Evolutionary conservation across 1,284 basidiomycete genomes (phyloP).

Genomic region (Malassezia pachydermatis): DNA sequence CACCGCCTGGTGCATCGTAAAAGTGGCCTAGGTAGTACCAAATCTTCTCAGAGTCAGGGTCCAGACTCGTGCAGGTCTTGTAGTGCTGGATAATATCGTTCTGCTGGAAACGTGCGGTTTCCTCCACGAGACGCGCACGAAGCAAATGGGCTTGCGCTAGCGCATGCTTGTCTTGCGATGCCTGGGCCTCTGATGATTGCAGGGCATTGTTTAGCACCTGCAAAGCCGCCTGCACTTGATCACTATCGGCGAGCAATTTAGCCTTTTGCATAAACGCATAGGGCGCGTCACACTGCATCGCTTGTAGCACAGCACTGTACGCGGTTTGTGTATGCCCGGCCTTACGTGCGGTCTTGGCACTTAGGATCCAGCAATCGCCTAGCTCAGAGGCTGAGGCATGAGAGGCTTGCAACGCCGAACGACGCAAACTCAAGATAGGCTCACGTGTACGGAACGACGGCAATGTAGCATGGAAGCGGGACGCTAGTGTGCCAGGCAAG

Average conservation of each 20-base stretch:
- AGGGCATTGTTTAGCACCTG: slow-evolving; percentile 78
- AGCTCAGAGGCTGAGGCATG: slow-evolving; percentile 49
- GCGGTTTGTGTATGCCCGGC: slow-evolving; percentile 92
- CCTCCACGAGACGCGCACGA: slow-evolving; percentile 85
- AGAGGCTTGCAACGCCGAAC: slow-evolving; percentile 68
- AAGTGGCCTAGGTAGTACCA: slow-evolving; percentile 31
- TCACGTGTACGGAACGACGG: slow-evolving; percentile 88
- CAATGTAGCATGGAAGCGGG: slow-evolving; percentile 66
- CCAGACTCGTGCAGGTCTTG: slow-evolving; percentile 49
- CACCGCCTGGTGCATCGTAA: slow-evolving; percentile 26
- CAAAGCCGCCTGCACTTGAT: slow-evolving; percentile 74
- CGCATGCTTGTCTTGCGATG: slow-evolving; percentile 17
- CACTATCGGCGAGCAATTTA: slow-evolving; percentile 69
- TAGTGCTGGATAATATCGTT: slow-evolving; percentile 54
- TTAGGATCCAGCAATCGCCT: slow-evolving; percentile 63
- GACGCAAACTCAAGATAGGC: slow-evolving; percentile 75
- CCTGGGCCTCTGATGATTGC: slow-evolving; percentile 27
- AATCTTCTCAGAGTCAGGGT: slow-evolving; percentile 55
- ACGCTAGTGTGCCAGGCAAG: slow-evolving; percentile 50
- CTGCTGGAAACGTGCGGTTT: slow-evolving; percentile 69
- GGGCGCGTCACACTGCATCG: slow-evolving; percentile 62
- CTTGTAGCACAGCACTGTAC: slow-evolving; percentile 89
- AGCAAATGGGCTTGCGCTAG: slow-evolving; percentile 64
- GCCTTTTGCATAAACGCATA: slow-evolving; percentile 85
- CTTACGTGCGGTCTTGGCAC: slow-evolving; percentile 88